phyloP scores from a whole-genome alignment of 169 alveolate species.

The Cystoisospora suis region DNA sequence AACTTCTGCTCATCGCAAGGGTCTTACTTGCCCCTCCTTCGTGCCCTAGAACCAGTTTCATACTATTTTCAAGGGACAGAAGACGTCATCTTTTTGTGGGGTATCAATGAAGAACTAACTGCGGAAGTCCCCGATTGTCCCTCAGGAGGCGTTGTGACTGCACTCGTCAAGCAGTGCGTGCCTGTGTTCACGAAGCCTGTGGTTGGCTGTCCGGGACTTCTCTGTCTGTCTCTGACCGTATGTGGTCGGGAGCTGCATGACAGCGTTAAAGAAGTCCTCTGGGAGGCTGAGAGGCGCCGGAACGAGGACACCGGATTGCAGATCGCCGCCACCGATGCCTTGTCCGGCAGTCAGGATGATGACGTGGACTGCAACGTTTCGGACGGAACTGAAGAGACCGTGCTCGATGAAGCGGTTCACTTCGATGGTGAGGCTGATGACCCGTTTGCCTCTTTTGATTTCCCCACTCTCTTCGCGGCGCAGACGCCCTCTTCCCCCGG shows the following conservation, averaged over 20 bases:
- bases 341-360: too few species aligned
- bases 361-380: too few species aligned
- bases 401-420: too few species aligned
- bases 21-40: background rate
- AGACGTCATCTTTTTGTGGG: background rate
- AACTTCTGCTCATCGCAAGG: too few species aligned
- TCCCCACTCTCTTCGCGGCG: background rate
- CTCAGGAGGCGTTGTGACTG: background rate
- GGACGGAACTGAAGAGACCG: too few species aligned
- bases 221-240: background rate
- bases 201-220: background rate
- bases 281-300: background rate
- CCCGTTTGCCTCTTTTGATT: background rate
- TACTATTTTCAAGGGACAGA: background rate
- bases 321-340: too few species aligned
- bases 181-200: background rate
- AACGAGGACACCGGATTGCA: background rate
- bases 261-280: background rate
- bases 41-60: constrained; percentile 13
- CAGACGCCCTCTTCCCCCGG: background rate
- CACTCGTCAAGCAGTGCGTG: background rate
- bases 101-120: background rate
- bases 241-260: background rate
- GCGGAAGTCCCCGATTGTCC: background rate
- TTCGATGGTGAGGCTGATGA: background rate